A percentile compares a stretch with the other conserved stretches of the same genome.
Conservation (phyloP, 2,329 filamentous ascomycete genomes). For the Fusarium compactum region DNA sequence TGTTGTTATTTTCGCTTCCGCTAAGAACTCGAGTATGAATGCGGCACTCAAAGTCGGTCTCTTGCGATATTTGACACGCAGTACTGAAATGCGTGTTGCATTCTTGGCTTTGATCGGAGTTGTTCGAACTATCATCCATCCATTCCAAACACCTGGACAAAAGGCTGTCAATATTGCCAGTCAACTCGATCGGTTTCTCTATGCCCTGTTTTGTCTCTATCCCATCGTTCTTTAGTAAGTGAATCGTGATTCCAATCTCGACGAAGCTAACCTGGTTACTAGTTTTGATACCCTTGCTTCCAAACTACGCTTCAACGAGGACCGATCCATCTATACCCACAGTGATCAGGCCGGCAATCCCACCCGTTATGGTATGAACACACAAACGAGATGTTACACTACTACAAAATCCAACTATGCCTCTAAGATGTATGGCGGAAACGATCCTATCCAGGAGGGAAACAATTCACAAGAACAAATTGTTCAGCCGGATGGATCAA, state of each 20-base stretch:
- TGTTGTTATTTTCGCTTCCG: slow-evolving; percentile 52
- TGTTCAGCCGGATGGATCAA: slow-evolving; percentile 24
- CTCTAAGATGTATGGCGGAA: slow-evolving; percentile 3
- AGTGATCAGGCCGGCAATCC: slow-evolving; percentile 9
- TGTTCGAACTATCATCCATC: slow-evolving; percentile 56
- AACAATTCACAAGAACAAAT: slow-evolving; percentile 27
- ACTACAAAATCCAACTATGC: slow-evolving; percentile 20
- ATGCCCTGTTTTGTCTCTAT: slow-evolving; percentile 56
- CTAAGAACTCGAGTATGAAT: slow-evolving; percentile 41
- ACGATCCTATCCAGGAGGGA: background rate
- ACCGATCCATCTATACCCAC: slow-evolving; percentile 21
- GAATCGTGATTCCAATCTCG: accelerated
- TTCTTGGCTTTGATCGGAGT: slow-evolving; percentile 54
- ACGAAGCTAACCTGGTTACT: background rate
- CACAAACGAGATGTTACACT: slow-evolving; percentile 25
- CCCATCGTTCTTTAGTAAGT: slow-evolving; percentile 56
- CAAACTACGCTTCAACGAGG: slow-evolving; percentile 44
- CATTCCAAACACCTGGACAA: slow-evolving; percentile 53
- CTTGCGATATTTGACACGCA: slow-evolving; percentile 54
- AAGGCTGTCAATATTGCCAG: slow-evolving; percentile 52
- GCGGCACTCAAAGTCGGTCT: slow-evolving; percentile 50
- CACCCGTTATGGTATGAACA: slow-evolving; percentile 10
- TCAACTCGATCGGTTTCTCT: slow-evolving; percentile 57
- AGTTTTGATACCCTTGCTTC: slow-evolving; percentile 53
- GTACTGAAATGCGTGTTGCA: slow-evolving; percentile 56